A percentile compares a stretch with the other conserved stretches of the same genome.
Evolutionary conservation across 73 alveolate species (phyloP).

Genomic region (Paramecium tetraurelia): DNA sequence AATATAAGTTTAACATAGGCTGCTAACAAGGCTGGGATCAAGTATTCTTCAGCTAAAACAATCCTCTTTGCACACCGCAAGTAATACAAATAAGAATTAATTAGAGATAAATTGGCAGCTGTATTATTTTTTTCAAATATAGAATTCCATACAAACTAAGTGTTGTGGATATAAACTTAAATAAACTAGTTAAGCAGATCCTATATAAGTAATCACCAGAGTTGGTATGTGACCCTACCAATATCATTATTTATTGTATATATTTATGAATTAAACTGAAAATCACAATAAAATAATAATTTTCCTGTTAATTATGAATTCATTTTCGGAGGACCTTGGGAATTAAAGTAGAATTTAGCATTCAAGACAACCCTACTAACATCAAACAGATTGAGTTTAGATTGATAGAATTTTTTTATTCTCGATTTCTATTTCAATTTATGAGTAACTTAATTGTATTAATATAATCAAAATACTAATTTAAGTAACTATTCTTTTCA

Average conservation of each 20-base stretch:
- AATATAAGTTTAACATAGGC: neutral
- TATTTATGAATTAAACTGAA: neutral
- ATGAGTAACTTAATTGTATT: too few relatives aligned
- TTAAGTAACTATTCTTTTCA: neutral
- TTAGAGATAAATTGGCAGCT: neutral
- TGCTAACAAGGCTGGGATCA: neutral
- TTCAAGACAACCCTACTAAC: too few relatives aligned
- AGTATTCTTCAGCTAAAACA: neutral
- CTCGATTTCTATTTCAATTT: too few relatives aligned
- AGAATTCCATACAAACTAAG: neutral
- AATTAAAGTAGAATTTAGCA: too few relatives aligned
- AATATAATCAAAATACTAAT: too few relatives aligned
- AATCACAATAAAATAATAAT: neutral
- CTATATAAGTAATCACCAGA: neutral
- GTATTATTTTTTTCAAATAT: neutral
- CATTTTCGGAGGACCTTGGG: neutral
- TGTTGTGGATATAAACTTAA: neutral
- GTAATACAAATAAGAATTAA: neutral
- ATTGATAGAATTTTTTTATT: too few relatives aligned
- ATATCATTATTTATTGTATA: neutral
- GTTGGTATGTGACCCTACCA: neutral
- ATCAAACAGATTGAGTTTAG: too few relatives aligned
- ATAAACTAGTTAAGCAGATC: neutral
- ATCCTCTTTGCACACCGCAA: neutral
- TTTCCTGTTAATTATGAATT: neutral